Percentiles rank a stretch among this genome's conserved stretches.
Evolutionary conservation across 805 yeast species (phyloP).

Genomic region (Diddensiella caesifluorescens): DNA sequence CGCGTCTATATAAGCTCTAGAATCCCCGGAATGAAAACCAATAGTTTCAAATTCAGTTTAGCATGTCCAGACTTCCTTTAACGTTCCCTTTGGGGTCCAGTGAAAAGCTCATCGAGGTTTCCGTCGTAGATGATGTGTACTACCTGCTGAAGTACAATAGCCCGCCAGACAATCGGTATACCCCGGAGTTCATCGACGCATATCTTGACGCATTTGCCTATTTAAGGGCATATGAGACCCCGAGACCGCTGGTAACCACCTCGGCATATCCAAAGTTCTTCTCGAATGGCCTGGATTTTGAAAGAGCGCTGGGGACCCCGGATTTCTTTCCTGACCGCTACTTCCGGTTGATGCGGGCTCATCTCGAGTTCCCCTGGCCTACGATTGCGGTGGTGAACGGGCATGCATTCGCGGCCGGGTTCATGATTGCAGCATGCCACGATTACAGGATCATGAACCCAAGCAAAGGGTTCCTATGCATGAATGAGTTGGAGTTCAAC

Average conservation of each 20-base stretch:
- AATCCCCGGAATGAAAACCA: no score
- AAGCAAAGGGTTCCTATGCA: conserved; percentile 33
- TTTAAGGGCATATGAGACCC: conserved; percentile 24
- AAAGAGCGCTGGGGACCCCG: conserved; percentile 31
- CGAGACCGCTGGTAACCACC: conserved; percentile 35
- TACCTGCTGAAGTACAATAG: conserved; percentile 30
- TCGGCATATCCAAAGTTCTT: conserved; percentile 35
- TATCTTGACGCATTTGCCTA: conserved; percentile 31
- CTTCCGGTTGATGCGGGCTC: conserved; percentile 31
- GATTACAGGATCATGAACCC: conserved; percentile 39
- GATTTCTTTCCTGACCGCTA: conserved; percentile 31
- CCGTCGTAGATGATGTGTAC: conserved; percentile 21
- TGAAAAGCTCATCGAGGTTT: conserved; percentile 43
- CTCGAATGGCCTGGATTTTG: conserved; percentile 37
- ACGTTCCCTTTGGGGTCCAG: conserved; percentile 14
- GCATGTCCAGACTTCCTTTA: not conserved
- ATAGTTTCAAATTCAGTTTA: no score
- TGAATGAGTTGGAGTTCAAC: conserved; percentile 37
- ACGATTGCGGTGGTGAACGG: conserved; percentile 37
- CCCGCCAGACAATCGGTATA: conserved; percentile 36
- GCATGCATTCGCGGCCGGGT: conserved; percentile 40
- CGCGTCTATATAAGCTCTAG: no score
- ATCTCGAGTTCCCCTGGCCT: conserved; percentile 37
- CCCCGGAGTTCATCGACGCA: conserved; percentile 31
- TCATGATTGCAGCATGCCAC: conserved; percentile 35